Conservation (phyloP, 1,139 yeast species). For the Zhuliangozyma parablackwelliae region DNA sequence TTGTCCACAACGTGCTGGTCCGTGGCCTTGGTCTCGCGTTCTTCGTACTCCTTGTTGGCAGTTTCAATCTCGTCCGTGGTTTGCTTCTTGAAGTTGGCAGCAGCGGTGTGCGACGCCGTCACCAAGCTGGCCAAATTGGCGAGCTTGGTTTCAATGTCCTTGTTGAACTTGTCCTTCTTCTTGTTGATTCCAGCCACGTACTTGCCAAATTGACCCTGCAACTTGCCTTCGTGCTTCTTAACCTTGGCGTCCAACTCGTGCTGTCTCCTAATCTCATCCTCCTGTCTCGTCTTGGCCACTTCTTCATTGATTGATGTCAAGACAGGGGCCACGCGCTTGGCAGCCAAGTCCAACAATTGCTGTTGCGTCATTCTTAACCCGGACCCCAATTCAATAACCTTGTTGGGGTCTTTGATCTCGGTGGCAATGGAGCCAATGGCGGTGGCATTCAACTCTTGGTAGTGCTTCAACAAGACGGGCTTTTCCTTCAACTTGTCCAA, state of each 20-base stretch:
- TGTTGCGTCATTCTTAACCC: conserved; percentile 53
- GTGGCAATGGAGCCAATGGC: conserved; percentile 43
- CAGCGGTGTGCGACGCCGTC: conserved; percentile 27
- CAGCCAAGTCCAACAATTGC: conserved; percentile 54
- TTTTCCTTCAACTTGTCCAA: conserved; percentile 43
- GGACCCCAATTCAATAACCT: conserved; percentile 49
- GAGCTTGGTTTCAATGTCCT: conserved; percentile 36
- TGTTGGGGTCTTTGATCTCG: conserved; percentile 46
- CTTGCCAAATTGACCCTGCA: conserved; percentile 39
- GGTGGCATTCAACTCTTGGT: conserved; percentile 45
- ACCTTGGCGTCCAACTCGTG: conserved; percentile 36
- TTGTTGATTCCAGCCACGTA: conserved; percentile 36
- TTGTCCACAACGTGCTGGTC: conserved; percentile 45
- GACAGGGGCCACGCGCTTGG: conserved; percentile 53
- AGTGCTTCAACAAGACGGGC: conserved; percentile 45
- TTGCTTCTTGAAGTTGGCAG: conserved; percentile 34
- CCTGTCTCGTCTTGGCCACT: conserved; percentile 44
- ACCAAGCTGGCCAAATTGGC: conserved; percentile 27
- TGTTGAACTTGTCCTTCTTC: conserved; percentile 35
- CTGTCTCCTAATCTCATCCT: conserved; percentile 43
- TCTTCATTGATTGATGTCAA: conserved; percentile 48
- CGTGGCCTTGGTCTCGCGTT: conserved; percentile 45
- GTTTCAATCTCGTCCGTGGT: conserved; percentile 42
- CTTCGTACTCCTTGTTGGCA: conserved; percentile 41
- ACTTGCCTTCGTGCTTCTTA: conserved; percentile 40